Evolutionary conservation across 2,329 filamentous ascomycete species (phyloP).

Genomic region (Microdochium paspali): DNA sequence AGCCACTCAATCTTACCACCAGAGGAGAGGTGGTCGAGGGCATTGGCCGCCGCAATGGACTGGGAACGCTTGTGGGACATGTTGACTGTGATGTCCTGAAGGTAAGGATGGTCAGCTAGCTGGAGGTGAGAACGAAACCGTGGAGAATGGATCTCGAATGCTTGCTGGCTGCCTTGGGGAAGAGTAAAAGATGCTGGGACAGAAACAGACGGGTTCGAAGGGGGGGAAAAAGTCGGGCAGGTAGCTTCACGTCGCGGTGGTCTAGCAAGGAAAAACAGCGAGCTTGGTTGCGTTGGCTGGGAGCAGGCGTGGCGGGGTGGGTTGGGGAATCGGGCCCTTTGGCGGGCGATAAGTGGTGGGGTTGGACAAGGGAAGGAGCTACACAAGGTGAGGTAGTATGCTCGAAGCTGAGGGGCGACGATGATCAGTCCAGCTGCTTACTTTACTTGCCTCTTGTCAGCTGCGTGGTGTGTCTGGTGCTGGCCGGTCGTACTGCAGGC

Average conservation of each 20-base stretch:
- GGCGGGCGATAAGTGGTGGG: neutral
- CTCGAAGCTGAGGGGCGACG: neutral
- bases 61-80: slow-evolving; percentile 9
- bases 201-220: neutral
- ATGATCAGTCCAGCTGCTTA: no score
- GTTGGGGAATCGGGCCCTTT: neutral
- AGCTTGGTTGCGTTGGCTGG: neutral
- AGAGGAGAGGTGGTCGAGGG: slow-evolving; percentile 78
- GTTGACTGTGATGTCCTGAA: neutral
- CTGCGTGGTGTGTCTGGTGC: no score
- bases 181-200: neutral
- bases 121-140: no score
- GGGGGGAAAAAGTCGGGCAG: neutral
- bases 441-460: no score
- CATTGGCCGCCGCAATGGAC: slow-evolving; percentile 43
- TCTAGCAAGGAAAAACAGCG: neutral
- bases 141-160: neutral
- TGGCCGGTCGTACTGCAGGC: no score
- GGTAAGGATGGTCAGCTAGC: neutral
- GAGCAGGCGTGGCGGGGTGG: neutral
- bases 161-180: neutral
- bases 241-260: neutral
- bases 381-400: neutral
- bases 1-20: slow-evolving; percentile 62
- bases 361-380: neutral